Evolutionary conservation across 305 asterid species (phyloP).

Genomic region (Solanum aculeatissimum): DNA sequence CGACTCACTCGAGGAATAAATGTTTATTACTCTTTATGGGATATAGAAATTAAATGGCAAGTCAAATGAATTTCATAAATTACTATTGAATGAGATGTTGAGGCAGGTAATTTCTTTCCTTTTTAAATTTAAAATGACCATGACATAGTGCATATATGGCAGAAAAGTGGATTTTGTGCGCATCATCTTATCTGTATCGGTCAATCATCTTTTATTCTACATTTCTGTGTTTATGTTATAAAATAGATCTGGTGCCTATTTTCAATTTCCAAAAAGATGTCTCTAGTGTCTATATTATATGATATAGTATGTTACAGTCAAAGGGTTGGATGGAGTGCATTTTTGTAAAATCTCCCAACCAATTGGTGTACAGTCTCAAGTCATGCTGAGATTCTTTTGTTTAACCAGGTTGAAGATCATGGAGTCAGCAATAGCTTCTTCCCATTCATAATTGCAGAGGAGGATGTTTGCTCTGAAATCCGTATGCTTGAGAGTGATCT

Average conservation of each 20-base stretch:
- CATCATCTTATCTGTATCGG: not conserved
- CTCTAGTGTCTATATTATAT: not conserved
- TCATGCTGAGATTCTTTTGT: not conserved
- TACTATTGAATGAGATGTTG: not conserved
- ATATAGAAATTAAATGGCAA: not conserved
- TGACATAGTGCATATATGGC: not conserved
- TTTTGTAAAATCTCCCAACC: not conserved
- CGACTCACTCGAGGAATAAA: not conserved
- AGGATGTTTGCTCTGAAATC: conserved; percentile 60
- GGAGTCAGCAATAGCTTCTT: conserved; percentile 59
- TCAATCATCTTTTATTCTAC: not conserved
- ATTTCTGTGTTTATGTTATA: not conserved
- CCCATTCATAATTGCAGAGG: conserved; percentile 73
- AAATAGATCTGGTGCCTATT: not conserved
- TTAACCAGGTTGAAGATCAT: conserved; percentile 53
- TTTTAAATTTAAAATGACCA: not conserved
- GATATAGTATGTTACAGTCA: not conserved
- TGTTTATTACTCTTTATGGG: not conserved
- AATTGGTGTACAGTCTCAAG: not conserved
- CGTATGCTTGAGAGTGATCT: conserved; percentile 60
- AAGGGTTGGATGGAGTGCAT: not conserved
- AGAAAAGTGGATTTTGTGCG: not conserved
- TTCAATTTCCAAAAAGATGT: not conserved
- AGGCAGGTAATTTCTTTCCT: not conserved
- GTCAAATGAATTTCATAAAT: not conserved